Evolutionary conservation across 208 protist genomes (phyloP).

Genomic region (Novymonas esmeraldas): DNA sequence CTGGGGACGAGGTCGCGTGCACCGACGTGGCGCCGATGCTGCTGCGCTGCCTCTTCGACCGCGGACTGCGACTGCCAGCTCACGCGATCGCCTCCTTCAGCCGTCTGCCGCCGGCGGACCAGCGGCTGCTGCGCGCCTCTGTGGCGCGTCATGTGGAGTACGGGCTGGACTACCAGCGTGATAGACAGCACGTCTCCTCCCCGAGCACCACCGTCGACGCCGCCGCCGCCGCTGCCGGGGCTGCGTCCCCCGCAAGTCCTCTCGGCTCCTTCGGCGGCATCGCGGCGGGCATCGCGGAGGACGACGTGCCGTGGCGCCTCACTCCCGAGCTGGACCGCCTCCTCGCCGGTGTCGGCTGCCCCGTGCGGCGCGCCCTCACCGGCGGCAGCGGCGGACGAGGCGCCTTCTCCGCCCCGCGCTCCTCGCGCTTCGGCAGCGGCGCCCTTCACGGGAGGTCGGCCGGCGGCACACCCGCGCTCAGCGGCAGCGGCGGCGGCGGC

Average conservation of each 20-base stretch:
- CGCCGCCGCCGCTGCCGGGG: neutral
- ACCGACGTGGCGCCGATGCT: conserved; percentile 53
- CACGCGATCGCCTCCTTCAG: conserved; percentile 46
- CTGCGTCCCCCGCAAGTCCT: neutral
- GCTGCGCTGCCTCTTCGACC: conserved; percentile 63
- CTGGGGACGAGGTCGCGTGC: conserved; percentile 34
- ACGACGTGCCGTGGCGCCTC: conserved; percentile 42
- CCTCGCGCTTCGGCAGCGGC: conserved; percentile 4
- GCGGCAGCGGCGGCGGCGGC: neutral
- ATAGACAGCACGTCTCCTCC: conserved; percentile 15
- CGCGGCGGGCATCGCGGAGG: neutral
- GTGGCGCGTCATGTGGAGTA: conserved; percentile 71
- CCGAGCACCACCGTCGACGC: neutral
- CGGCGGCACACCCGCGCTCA: neutral
- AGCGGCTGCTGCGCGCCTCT: conserved; percentile 41
- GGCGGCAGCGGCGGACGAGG: conserved; percentile 3
- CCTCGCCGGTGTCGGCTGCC: conserved; percentile 21
- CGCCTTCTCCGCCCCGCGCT: conserved; percentile 1
- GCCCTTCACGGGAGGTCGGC: neutral
- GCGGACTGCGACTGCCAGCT: conserved; percentile 44
- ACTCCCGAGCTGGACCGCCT: conserved; percentile 51
- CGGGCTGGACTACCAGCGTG: conserved; percentile 61
- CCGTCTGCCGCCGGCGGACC: conserved; percentile 38
- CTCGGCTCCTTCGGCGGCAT: conserved; percentile 2
- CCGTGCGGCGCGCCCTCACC: conserved; percentile 15